These are phyloP conservation scores for Herpotrichia juniperi DNA, from an alignment of 2,329 filamentous ascomycete genomes.

Conservation along the genomic window DNA sequence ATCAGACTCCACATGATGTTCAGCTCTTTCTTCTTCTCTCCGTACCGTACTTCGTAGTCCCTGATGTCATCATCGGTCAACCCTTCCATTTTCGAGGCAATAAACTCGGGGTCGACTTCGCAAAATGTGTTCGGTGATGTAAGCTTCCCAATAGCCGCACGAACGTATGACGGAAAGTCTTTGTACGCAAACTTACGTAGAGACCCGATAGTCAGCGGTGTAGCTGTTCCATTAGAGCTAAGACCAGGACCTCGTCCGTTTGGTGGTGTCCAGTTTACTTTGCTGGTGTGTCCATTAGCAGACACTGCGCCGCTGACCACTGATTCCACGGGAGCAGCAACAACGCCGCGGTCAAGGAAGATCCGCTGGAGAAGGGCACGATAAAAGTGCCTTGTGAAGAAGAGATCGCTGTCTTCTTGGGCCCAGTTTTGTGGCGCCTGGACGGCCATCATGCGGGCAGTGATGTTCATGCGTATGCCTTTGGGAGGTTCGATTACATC, in stretches of 20 bases:
- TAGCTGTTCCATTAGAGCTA: slow-evolving; percentile 62
- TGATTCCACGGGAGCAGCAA: slow-evolving; percentile 60
- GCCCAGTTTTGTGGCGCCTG: slow-evolving; percentile 96
- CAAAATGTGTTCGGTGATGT: slow-evolving; percentile 39
- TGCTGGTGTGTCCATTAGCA: slow-evolving; percentile 39
- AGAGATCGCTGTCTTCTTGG: slow-evolving; percentile 76
- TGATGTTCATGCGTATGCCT: slow-evolving; percentile 89
- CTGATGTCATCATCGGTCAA: slow-evolving; percentile 79
- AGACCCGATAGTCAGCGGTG: slow-evolving; percentile 85
- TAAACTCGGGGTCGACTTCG: slow-evolving; percentile 51
- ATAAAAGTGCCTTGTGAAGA: slow-evolving; percentile 94
- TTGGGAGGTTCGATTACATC: slow-evolving; percentile 19
- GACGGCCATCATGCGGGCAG: slow-evolving; percentile 96
- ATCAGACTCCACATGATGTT: slow-evolving; percentile 92
- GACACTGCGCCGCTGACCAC: slow-evolving; percentile 45
- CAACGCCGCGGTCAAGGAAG: slow-evolving; percentile 83
- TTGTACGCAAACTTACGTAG: slow-evolving; percentile 80
- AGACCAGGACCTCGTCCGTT: slow-evolving; percentile 56
- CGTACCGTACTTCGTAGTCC: slow-evolving; percentile 70
- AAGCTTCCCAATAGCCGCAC: slow-evolving; percentile 80
- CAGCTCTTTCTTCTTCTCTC: slow-evolving; percentile 76
- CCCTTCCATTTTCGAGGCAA: slow-evolving; percentile 68
- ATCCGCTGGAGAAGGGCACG: slow-evolving; percentile 88
- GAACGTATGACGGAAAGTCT: slow-evolving; percentile 77
- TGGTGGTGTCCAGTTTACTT: slow-evolving; percentile 42